Base-by-base conservation (phyloP, 2,329 filamentous ascomycete genomes). In the Camptophora hylomeconis region DNA sequence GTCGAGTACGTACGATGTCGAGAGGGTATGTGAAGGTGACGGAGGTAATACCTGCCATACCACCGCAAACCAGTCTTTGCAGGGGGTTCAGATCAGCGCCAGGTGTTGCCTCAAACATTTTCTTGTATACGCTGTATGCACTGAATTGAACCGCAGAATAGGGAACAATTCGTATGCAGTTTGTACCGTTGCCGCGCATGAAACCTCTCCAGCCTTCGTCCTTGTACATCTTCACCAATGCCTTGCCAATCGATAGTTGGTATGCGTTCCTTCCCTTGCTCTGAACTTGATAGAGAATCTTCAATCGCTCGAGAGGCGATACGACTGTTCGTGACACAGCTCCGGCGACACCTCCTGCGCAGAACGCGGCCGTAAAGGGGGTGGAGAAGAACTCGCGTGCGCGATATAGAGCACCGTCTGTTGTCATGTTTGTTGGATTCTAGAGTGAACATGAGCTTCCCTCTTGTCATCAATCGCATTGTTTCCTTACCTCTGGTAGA, bases 111-210 rank as follows among this genome's bases (percentile, higher is more conserved):
- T 93, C 84, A 45, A 89, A 86, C 47, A 89, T 74, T 60, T 75
- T 71, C 58, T 92, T 94, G 60, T 98, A 98, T 44, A 95, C 74
- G 53, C 92, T 95, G 63, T 95, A 98, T 51, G 84, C 92, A 44
- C 87, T 87, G 56, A 98, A 98, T 51, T 98, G 89, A 21, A 95
- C 89, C 7, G 89, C 89, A 27, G 87, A 95, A 56, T 98, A 98
- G 4, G 89, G 89, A 29, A 98, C 83, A 43, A 98, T 98, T 38
- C 89, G 81, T 47, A 98, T 82, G 65, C 89, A 98, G 56, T 98
- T 98, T 37, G 86, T 94, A 39, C 89, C 89, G 53, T 98, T 98
- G 29, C 89, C 89, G 42, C 84, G 75, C 86, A 98, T 92, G 57
- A 95, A 92, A 0, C 89, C 89, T 53, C 75, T 75, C 83, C 86